phyloP scores from a whole-genome alignment of 2,329 filamentous ascomycete species.

The Ampelomyces quisqualis region DNA sequence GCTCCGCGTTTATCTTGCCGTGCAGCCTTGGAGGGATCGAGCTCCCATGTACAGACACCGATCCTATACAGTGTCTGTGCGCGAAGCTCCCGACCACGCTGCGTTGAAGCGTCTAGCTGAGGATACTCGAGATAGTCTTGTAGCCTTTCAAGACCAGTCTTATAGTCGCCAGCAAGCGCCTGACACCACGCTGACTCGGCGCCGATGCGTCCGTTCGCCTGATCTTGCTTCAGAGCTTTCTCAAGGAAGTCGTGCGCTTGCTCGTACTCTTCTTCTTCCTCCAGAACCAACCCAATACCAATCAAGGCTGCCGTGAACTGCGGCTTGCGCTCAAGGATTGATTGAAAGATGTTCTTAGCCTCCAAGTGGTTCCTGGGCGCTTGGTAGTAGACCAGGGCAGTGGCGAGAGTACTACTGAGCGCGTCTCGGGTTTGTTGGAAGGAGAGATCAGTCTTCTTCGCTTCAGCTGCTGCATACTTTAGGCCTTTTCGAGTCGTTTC shows the following conservation, averaged over 20 bases:
- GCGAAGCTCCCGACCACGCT: slow-evolving; percentile 68
- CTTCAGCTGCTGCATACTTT: slow-evolving; percentile 60
- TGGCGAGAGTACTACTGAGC: slow-evolving; percentile 75
- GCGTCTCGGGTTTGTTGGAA: slow-evolving; percentile 65
- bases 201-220: slow-evolving; percentile 72
- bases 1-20: slow-evolving; percentile 79
- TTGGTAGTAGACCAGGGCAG: slow-evolving; percentile 87
- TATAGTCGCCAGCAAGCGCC: slow-evolving; percentile 75
- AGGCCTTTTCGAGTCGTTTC: slow-evolving; percentile 77
- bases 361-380: slow-evolving; percentile 86
- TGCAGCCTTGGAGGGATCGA: slow-evolving; percentile 70
- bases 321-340: slow-evolving; percentile 72
- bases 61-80: slow-evolving; percentile 85
- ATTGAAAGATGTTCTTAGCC: slow-evolving; percentile 81
- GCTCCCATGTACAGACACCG: slow-evolving; percentile 82
- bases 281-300: slow-evolving; percentile 85
- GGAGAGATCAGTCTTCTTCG: slow-evolving; percentile 65
- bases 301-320: slow-evolving; percentile 80
- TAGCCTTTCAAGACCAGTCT: slow-evolving; percentile 66
- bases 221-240: slow-evolving; percentile 72
- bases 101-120: slow-evolving; percentile 62
- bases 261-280: slow-evolving; percentile 87
- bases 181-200: slow-evolving; percentile 92
- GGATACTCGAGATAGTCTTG: slow-evolving; percentile 63
- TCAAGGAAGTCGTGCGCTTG: slow-evolving; percentile 79